phyloP scores from a whole-genome alignment of 2,329 filamentous ascomycete species.

The Trichoderma koningiopsis region DNA sequence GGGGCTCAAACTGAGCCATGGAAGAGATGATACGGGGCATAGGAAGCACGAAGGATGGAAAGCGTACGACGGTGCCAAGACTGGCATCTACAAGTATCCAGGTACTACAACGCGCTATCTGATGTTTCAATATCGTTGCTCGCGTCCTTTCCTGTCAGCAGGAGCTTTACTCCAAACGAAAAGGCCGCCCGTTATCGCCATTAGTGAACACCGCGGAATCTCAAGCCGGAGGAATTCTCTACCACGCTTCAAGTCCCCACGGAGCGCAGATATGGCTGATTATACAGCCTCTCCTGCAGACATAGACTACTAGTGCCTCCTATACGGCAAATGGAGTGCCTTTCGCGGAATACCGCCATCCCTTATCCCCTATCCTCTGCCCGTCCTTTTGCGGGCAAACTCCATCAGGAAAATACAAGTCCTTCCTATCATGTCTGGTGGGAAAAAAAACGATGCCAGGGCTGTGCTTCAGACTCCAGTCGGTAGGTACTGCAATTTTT shows the following conservation, averaged over 20 bases:
- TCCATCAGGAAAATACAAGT: conserved; percentile 19
- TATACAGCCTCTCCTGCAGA: neutral
- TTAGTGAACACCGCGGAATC: neutral
- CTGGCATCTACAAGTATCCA: neutral
- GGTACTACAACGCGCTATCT: neutral
- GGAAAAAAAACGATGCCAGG: conserved; percentile 10
- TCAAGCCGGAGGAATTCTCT: conserved; percentile 5
- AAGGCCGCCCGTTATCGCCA: neutral
- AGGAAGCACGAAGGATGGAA: neutral
- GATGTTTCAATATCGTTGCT: neutral
- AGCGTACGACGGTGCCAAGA: neutral
- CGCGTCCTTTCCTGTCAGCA: neutral
- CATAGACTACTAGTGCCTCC: neutral
- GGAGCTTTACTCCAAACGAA: neutral
- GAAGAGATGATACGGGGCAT: neutral
- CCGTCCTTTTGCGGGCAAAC: conserved; percentile 15
- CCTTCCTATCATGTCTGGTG: conserved; percentile 13
- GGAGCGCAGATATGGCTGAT: neutral
- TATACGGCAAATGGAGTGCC: neutral
- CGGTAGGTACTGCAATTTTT: neutral
- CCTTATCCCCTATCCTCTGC: neutral
- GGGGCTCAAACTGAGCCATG: neutral
- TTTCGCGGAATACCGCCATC: neutral
- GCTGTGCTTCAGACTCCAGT: neutral
- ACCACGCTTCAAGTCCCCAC: neutral